Conservation (phyloP, 108 stramenopile species). For the Nitzschia palea region DNA sequence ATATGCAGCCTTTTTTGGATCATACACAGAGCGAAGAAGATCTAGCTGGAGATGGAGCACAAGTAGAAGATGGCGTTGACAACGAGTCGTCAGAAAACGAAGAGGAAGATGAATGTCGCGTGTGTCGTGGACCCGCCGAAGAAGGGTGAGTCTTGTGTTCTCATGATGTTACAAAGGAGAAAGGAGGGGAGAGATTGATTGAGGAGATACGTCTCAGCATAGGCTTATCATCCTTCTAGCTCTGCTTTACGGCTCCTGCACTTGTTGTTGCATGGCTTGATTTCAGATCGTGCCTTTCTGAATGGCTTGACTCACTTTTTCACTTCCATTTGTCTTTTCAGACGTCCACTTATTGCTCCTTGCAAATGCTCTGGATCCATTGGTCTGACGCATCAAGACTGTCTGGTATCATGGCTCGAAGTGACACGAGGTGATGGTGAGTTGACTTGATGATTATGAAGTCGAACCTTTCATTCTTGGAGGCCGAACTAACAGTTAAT, state of each 20-base stretch:
- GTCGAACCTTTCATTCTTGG: neutral
- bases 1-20: no score
- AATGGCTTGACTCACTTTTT: neutral
- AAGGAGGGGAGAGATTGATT: neutral
- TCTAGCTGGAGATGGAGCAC: no score
- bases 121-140: constrained; percentile 88
- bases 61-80: neutral
- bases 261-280: constrained; percentile 1
- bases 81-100: constrained; percentile 32
- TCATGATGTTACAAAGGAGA: neutral
- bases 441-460: constrained; percentile 7
- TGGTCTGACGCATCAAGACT: constrained; percentile 89
- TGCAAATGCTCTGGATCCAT: constrained; percentile 94
- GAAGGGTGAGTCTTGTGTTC: constrained; percentile 66
- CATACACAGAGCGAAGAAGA: no score
- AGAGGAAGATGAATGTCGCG: constrained; percentile 85
- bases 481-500: neutral
- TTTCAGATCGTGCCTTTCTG: neutral
- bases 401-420: constrained; percentile 84
- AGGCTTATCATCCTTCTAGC: neutral
- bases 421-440: constrained; percentile 70
- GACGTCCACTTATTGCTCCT: constrained; percentile 73
- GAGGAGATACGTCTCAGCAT: neutral
- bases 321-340: constrained; percentile 23
- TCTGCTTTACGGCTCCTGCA: neutral